Conservation (phyloP, 1,284 basidiomycete genomes). For the Apiotrichum akiyoshidainum region DNA sequence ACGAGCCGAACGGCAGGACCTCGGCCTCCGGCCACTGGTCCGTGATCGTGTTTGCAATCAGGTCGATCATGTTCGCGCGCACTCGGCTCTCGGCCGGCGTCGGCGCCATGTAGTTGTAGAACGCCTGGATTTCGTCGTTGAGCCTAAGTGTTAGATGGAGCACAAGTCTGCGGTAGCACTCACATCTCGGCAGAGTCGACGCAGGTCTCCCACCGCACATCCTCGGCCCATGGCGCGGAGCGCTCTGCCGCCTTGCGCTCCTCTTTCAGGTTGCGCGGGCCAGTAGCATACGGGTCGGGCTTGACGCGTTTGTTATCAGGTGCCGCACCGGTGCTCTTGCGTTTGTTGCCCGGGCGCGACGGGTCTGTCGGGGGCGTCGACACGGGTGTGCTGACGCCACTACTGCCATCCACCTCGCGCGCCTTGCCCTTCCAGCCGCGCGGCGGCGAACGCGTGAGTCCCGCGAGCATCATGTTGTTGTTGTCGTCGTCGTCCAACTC, state of each 20-base stretch:
- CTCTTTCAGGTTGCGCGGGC: conserved; percentile 61
- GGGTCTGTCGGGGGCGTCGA: background rate
- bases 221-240: conserved; percentile 71
- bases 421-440: background rate
- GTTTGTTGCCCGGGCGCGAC: background rate
- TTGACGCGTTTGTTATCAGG: conserved; percentile 5
- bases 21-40: conserved; percentile 72
- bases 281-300: conserved; percentile 23
- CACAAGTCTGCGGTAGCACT: conserved; percentile 27
- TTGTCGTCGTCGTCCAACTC: background rate
- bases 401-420: background rate
- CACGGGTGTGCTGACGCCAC: background rate
- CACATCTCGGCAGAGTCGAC: conserved; percentile 77
- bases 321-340: conserved; percentile 9
- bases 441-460: background rate
- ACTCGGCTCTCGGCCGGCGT: conserved; percentile 79
- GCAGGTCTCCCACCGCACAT: conserved; percentile 75
- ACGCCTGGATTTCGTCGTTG: conserved; percentile 78
- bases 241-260: conserved; percentile 60
- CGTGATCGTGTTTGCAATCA: conserved; percentile 67
- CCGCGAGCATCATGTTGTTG: background rate
- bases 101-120: conserved; percentile 82
- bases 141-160: conserved; percentile 60
- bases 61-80: conserved; percentile 69
- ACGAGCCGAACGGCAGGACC: conserved; percentile 87